Evolutionary conservation across 768 basidiomycete species (phyloP).

Genomic region (Boletus coccyginus): DNA sequence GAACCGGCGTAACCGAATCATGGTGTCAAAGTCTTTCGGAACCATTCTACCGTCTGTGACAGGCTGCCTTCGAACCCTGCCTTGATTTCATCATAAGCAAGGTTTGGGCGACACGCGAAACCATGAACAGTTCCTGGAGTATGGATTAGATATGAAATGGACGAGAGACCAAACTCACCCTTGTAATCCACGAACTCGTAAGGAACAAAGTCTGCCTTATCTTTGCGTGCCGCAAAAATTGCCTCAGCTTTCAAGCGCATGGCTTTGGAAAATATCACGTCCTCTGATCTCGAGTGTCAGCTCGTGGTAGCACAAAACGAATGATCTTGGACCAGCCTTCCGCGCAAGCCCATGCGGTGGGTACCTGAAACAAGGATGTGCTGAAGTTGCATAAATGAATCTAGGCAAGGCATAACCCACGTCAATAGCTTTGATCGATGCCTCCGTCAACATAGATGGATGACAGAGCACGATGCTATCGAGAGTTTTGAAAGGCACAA

Average conservation of each 20-base stretch:
- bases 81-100: constrained; percentile 40
- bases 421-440: constrained; percentile 36
- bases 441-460: constrained; percentile 32
- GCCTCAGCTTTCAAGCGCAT: constrained; percentile 30
- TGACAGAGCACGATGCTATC: constrained; percentile 41
- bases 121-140: constrained; percentile 45
- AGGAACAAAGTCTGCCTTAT: constrained; percentile 25
- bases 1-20: not conserved
- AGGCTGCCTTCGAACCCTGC: constrained; percentile 44
- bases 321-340: constrained; percentile 28
- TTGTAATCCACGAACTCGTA: constrained; percentile 38
- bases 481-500: constrained; percentile 32
- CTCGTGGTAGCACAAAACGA: not conserved
- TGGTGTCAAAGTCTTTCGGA: constrained; percentile 34
- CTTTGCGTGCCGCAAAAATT: constrained; percentile 30
- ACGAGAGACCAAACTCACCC: constrained; percentile 18
- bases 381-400: not conserved
- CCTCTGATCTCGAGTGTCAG: constrained; percentile 27
- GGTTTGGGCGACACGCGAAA: constrained; percentile 47
- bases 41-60: constrained; percentile 41
- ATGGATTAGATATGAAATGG: constrained; percentile 1
- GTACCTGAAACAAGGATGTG: constrained; percentile 14
- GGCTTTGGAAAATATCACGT: constrained; percentile 24
- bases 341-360: constrained; percentile 35
- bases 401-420: not conserved